Percentiles rank a stretch among this genome's conserved stretches.
phyloP scores from a whole-genome alignment of 192 early-diverging fungal genomes.

The Podila epicladia region DNA sequence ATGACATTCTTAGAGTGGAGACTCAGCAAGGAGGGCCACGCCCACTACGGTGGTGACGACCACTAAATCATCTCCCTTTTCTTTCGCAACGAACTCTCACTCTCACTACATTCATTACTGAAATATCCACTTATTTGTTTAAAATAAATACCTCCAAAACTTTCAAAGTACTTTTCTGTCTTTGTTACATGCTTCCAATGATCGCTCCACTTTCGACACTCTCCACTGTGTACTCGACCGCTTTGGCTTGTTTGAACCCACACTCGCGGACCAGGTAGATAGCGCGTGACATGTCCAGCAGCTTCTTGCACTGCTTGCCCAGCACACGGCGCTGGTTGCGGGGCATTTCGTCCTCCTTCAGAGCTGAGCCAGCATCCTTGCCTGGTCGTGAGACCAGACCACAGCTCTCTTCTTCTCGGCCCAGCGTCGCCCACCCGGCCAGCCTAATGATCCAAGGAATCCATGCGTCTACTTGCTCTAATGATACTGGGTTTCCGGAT shows the following conservation, averaged over 20 bases:
- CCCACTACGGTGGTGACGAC: slow-evolving; percentile 18
- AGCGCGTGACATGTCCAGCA: slow-evolving; percentile 40
- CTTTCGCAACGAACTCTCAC: neutral
- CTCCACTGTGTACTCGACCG: slow-evolving; percentile 41
- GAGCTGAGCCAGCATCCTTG: slow-evolving; percentile 19
- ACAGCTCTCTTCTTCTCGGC: slow-evolving; percentile 34
- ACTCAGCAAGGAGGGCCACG: slow-evolving; percentile 52
- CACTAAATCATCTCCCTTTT: slow-evolving; percentile 7
- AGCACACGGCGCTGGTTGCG: slow-evolving; percentile 37
- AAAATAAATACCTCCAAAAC: neutral
- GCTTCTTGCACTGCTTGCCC: slow-evolving; percentile 45
- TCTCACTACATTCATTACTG: neutral
- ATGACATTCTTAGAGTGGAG: slow-evolving; percentile 15
- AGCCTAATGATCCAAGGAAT: slow-evolving; percentile 48
- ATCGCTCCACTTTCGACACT: slow-evolving; percentile 48
- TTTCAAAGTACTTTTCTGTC: neutral
- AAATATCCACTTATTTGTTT: neutral
- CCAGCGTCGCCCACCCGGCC: slow-evolving; percentile 46
- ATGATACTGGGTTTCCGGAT: neutral
- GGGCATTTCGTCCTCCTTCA: slow-evolving; percentile 10
- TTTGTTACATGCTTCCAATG: slow-evolving; percentile 33
- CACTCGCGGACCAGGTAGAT: slow-evolving; percentile 42
- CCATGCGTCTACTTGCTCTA: slow-evolving; percentile 26
- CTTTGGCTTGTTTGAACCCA: slow-evolving; percentile 35
- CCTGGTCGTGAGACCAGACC: slow-evolving; percentile 37